phyloP scores from a whole-genome alignment of 306 rosid species.

The Styphnolobium japonicum region DNA sequence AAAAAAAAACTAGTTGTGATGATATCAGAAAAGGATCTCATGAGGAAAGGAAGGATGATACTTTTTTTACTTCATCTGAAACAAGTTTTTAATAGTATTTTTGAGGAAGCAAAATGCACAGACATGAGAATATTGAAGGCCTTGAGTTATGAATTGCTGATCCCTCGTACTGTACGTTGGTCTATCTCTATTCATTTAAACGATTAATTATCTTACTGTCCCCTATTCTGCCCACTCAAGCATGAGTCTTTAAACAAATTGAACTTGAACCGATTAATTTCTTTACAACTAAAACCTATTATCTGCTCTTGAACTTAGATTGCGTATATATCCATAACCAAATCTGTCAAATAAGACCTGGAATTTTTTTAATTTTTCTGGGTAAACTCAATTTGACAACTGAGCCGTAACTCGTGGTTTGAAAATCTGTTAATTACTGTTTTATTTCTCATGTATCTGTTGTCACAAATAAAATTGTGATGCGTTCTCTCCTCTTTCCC shows the following conservation, averaged over 20 bases:
- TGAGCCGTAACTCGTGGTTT: no score
- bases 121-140: not conserved
- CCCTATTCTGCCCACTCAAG: not conserved
- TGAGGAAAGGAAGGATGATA: not conserved
- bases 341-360: not conserved
- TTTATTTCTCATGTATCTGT: conserved; percentile 2
- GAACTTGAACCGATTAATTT: no score
- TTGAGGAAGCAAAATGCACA: not conserved
- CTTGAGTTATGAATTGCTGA: not conserved
- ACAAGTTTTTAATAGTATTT: not conserved
- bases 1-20: not conserved
- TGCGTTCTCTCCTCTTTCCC: no score
- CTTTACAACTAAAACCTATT: no score
- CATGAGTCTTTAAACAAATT: no score
- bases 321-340: not conserved
- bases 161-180: not conserved
- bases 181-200: not conserved
- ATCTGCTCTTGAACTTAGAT: not conserved
- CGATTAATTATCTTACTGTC: not conserved
- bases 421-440: not conserved
- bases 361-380: no score
- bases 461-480: not conserved
- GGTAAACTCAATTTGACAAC: no score
- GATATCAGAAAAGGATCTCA: not conserved
- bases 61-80: not conserved